phyloP scores from a whole-genome alignment of 257 asterid genomes.

The Lavandula angustifolia region DNA sequence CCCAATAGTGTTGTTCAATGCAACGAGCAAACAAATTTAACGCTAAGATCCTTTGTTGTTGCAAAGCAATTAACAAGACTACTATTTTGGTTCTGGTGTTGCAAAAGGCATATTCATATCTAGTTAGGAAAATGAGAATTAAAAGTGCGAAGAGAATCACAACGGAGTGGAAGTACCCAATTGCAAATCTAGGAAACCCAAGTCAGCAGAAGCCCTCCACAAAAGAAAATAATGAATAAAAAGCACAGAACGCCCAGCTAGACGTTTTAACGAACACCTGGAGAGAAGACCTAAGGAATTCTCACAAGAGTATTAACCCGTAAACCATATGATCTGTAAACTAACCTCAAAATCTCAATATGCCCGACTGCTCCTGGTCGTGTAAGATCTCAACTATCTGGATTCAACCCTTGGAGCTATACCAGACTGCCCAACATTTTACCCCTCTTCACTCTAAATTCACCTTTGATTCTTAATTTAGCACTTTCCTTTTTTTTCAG shows the following conservation, averaged over 20 bases:
- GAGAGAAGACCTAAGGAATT: too few species aligned
- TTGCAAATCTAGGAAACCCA: neutral
- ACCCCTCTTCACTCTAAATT: too few species aligned
- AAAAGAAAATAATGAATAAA: neutral
- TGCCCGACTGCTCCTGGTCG: constrained; percentile 13
- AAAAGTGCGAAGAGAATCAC: constrained; percentile 1
- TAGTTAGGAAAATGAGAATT: neutral
- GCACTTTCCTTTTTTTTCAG: too few species aligned
- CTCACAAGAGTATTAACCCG: too few species aligned
- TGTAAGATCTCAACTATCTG: constrained; percentile 10
- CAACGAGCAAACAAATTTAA: neutral
- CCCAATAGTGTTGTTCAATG: neutral
- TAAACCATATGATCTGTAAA: neutral
- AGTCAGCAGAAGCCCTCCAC: neutral
- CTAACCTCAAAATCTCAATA: constrained; percentile 23
- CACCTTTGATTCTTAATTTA: too few species aligned
- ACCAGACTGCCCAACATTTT: too few species aligned
- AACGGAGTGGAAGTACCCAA: neutral
- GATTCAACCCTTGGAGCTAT: neutral
- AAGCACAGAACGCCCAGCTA: neutral
- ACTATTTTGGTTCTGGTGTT: neutral
- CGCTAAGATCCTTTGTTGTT: constrained; percentile 1
- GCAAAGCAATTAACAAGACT: too few species aligned
- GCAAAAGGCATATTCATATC: neutral
- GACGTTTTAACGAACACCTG: constrained; percentile 32